Evolutionary conservation across 371 early-diverging fungal species (phyloP), one percentile per base, ranked within the genome.

Genomic region (Smittium culicis): DNA sequence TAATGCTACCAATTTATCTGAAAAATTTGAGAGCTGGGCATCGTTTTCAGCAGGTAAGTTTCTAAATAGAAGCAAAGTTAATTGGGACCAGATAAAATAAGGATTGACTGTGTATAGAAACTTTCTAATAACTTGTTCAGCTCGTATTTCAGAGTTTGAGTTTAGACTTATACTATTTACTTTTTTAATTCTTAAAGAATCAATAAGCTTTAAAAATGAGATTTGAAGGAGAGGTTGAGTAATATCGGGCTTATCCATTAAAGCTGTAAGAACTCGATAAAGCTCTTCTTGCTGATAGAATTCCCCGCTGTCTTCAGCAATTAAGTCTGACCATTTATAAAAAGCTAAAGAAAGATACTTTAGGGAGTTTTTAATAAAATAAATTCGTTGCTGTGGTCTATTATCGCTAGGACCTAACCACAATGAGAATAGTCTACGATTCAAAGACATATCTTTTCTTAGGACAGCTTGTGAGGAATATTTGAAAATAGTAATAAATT

Each of bases 371-470:
- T 73, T 71, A 0, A 70, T 70, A 65, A 86, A 82, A 54, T 84
- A 77, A n/a, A 73, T 68, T 8, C 76, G 55, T 61, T 73, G 72
- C 45, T 75, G 75, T 54, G 67, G 66, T 24, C 65, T 64, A 11
- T 67, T 65, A 30, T 75, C 76, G 29, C 67, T 67, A 32, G 65
- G 73, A 66, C 89, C 92, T 31, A 92, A 74, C 1, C 94, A 73
- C 95, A 94, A 94, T 2, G 92, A 82, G 74, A 92, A 94, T 31
- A 94, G 77, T 35, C 96, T 79, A 59, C 94, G 77, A 68, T 92
- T 96, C 29, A 96, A 81, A 1, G 94, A 92, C 93, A 96, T 94
- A 72, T 96, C 96, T 72, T 88, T 90, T 35, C 89, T 80, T 64
- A 93, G 70, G 17, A 94, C 91, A 30, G 93, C 91, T 1, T 82